These are phyloP conservation scores for Echinochloa phyllopogon DNA, from an alignment of 176 grass and related monocot genomes.

Conservation along the genomic window DNA sequence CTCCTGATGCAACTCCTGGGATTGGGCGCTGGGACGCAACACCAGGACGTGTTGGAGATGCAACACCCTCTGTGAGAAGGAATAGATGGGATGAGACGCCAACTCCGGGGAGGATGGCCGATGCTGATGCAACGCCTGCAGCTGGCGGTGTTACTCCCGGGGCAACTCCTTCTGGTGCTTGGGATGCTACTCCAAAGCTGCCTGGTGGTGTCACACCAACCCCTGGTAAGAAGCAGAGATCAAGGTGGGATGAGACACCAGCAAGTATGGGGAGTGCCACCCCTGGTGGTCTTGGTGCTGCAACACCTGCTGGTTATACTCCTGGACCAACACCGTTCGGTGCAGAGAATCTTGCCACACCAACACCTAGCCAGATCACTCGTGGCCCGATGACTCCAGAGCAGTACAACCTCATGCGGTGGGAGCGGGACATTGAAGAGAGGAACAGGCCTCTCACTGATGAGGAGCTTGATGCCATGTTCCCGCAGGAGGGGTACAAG, in stretches of 20 bases:
- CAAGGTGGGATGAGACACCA: slow-evolving; percentile 95
- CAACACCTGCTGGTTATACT: slow-evolving; percentile 73
- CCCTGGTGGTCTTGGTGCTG: slow-evolving; percentile 53
- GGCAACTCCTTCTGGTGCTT: slow-evolving; percentile 82
- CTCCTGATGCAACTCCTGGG: slow-evolving; percentile 86
- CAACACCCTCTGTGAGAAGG: slow-evolving; percentile 73
- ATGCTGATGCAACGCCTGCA: slow-evolving; percentile 87
- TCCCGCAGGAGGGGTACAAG: slow-evolving; percentile 88
- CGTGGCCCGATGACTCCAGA: slow-evolving; percentile 84
- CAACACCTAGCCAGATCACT: slow-evolving; percentile 68
- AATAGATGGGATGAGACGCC: slow-evolving; percentile 99
- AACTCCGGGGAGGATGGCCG: slow-evolving; percentile 83
- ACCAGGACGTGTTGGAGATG: slow-evolving; percentile 75
- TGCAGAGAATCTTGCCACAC: slow-evolving; percentile 68
- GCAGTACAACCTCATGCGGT: slow-evolving; percentile 85
- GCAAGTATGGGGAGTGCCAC: slow-evolving; percentile 75
- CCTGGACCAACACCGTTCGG: slow-evolving; percentile 87
- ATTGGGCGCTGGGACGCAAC: slow-evolving; percentile 87
- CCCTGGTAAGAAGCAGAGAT: slow-evolving; percentile 83
- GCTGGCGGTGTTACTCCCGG: slow-evolving; percentile 76
- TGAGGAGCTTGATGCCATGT: slow-evolving; percentile 91
- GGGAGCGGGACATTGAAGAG: slow-evolving; percentile 97
- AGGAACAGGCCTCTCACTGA: slow-evolving; percentile 91
- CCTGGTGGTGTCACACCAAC: slow-evolving; percentile 86
- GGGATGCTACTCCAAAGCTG: slow-evolving; percentile 95